Evolutionary conservation across 1,284 basidiomycete genomes (phyloP), one percentile per base, ranked within the genome.

Genomic region (Boletus smithii): DNA sequence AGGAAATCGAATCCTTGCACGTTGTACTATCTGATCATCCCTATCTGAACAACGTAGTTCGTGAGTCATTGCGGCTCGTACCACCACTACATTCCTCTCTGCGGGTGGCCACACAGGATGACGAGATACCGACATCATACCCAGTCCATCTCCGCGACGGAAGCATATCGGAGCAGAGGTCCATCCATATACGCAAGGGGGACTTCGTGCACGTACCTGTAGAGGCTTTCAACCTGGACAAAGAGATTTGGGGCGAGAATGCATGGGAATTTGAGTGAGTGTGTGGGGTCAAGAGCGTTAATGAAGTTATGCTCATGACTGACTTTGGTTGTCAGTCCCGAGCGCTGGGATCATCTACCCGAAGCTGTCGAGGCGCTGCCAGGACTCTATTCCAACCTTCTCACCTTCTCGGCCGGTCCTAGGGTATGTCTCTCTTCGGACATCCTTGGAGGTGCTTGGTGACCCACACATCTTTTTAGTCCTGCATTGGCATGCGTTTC

Each of bases 11-110:
- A 36, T 79, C 81, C 1, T 61, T 87, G n/a, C 75, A 83, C 57
- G 57, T 59, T 6, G 64, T 58, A 14, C 67, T 92, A 46, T 76
- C 87, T 9, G 73, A 75, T 27, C 71, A 90, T n/a, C 79, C 83
- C 2, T 86, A 78, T 51, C 73, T 95, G 36, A 75, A 93, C 58
- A 90, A 91, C 46, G 81, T 95, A 22, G 70, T 79, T 17, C 77
- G 81, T 40, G 91, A 93, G 67, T 75, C 78, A 1, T 68, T 93
- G 40, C 79, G 90, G 16, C 67, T 91, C 29, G 77, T 87, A 22
- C 85, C 90, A 3, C 88, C 89, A 3, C 73, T 91, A n/a, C 85
- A 90, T 62, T 88, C 85, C 3, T 85, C 86, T 9, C 70, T 91
- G 36, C 77, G 89, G 13, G 81, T 86, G 5, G 85, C 88, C 5